Base-by-base conservation (phyloP, 495 filamentous ascomycete species). In the Xylona heveae region DNA sequence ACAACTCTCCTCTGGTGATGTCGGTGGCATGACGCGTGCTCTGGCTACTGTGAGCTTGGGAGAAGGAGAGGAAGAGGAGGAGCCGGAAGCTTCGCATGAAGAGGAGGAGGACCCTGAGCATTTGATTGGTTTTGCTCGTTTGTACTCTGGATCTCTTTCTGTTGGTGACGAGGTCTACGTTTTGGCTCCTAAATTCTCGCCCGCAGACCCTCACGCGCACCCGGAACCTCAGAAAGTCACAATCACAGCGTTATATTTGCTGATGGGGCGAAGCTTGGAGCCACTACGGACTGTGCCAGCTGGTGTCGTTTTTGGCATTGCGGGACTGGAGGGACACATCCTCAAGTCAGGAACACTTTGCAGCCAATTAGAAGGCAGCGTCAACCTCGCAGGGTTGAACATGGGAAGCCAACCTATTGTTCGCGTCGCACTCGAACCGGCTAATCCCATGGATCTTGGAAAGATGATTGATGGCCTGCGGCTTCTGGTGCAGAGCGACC, bases 281-380 rank as follows among this genome's bases (percentile, higher is more conserved):
- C 62, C 74, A 0, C 66, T 99, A 2, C 57, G 65, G 25, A 77
- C 77, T 0, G 83, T 95, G 0, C 83, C 88, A 2, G 85, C 88
- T 14, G 88, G 88, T 19, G 82, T 88, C 6, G 78, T 99, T 6
- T 94, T 95, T 46, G 88, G 85, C n/a, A 82, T 99, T 21, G 79
- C 71, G 12, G 88, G 88, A 13, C 64, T 99, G 6, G 83, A 83
- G 39, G 88, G 85, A 17, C 68, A 80, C 37, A 73, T 99, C 13
- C 57, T 99, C 27, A 99, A 99, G 49, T 85, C 82, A 15, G 90
- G 83, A 6, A 99, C 88, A 0, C 61, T 99, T 2, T 93, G 83
- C 53, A 88, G 76, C 40, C 76, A 85, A 42, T 56, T 91, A 0
- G 74, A 78, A 37, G 90, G 88, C 14, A 63, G 75, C n/a, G 65